These are phyloP conservation scores for Aegle marmelos DNA, from an alignment of 345 rosid genomes.

Conservation along the genomic window DNA sequence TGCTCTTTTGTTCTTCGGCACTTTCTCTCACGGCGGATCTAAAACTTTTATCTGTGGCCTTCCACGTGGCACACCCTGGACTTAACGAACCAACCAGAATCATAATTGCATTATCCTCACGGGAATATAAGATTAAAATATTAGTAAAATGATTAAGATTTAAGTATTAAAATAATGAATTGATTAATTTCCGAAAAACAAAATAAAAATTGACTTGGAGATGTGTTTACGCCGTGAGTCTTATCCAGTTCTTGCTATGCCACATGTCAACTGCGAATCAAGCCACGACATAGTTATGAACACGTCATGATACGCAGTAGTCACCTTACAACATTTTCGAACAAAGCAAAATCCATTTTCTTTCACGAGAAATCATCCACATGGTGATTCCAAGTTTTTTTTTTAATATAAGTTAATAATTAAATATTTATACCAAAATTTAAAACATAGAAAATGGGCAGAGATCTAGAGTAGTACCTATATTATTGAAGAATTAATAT, in stretches of 20 bases:
- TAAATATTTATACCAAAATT: no score
- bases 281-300: background rate
- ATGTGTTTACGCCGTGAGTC: background rate
- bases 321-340: background rate
- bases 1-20: background rate
- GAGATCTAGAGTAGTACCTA: no score
- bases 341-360: background rate
- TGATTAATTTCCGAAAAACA: no score
- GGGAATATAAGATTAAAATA: background rate
- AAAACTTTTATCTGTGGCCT: background rate
- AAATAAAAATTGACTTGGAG: no score
- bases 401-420: no score
- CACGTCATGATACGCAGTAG: background rate
- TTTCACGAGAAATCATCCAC: background rate
- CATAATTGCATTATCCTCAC: background rate
- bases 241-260: background rate
- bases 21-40: background rate
- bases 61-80: background rate
- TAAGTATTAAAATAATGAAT: no score
- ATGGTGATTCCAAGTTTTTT: background rate
- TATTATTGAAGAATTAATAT: no score
- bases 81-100: background rate
- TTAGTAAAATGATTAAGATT: background rate
- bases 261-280: background rate
- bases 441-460: no score